Evolutionary conservation across 75 land plant species (phyloP), one percentile per base, ranked within the genome.

Genomic region (Larix kaempferi): DNA sequence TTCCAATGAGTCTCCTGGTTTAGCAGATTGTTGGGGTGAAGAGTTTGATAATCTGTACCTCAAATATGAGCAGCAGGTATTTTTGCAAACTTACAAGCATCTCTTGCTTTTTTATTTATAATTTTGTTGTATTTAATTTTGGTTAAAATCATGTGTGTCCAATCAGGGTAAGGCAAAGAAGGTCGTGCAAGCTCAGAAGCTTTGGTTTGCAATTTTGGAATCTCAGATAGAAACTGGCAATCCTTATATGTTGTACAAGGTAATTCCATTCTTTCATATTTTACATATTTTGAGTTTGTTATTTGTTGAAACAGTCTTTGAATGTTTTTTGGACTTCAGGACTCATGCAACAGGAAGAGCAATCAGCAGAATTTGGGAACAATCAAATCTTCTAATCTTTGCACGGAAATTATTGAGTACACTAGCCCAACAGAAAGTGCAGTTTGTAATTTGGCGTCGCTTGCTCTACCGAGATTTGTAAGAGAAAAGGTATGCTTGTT

Each of bases 21-120:
- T 84, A 37, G 86, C 86, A 25, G 87, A 85, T 58, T 85, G 87
- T 82, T 85, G 87, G 87, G 87, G 86, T 19, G 86, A 85, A 56
- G 82, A 79, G 52, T 85, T 85, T 76, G 87, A 85, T 17, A 71
- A 57, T 13, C 78, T 85, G 0, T 85, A 85, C 52, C 59, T 49
- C 3, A 80, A 39, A 56, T 85, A 85, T 39, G 86, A 84, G 60
- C 29, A 39, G 6, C 82, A 85, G 86, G 86, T 85, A 60, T 12
- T 76, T 21, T 26, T 12, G 23, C 21, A n/a, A 25, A 0, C 64
- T 62, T 3, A n/a, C 22, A n/a, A 69, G 29, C 10, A 29, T 72
- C 74, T 60, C 14, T 64, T 13, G 17, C 17, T 16, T 21, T 6
- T 60, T 12, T 17, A 21, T 65, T 11, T 1, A 16, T 23, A 2